Evolutionary conservation across 345 rosid genomes (phyloP), one percentile per base, ranked within the genome.

Genomic region (Eutrema japonicum): DNA sequence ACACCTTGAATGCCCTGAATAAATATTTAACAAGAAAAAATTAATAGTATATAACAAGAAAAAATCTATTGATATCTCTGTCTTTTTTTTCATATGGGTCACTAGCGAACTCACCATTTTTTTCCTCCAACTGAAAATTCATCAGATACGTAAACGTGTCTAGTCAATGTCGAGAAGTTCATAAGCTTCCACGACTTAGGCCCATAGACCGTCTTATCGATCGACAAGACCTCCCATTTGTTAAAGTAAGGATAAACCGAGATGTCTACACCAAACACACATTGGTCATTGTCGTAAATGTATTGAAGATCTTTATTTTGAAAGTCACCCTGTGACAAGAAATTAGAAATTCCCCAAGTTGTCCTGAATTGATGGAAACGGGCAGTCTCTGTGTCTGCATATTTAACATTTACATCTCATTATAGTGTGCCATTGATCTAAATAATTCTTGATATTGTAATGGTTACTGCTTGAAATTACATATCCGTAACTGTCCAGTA

Each of bases 261-360:
- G 30, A 67, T 42, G 51, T 67, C 72, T 26, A 67, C 62, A 0
- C 72, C 72, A 53, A 67, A 67, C 14, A 38, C 72, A 41, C 62
- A 67, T 40, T 67, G 72, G 42, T 42, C 71, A 29, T 53, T 14
- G 63, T 42, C 52, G 41, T 42, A 68, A 53, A 68, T 42, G 12
- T 16, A 68, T 41, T 37, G 58, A 12, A 2, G 16, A 10, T 10
- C 4, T 50, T 3, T 1, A 37, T 32, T 10, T 0, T 1, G 11
- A 26, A 65, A 65, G 3, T 47, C 33, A 16, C 4, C 3, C 33
- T 14, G 30, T 32, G 11, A 6, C 10, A 65, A 9, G 1, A 65
- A 48, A 33, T 32, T 16, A 46, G 32, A 22, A 33, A 14, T 48
- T 8, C 57, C 56, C 69, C 56, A 48, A 3, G 29, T 46, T 16